Percentiles rank a stretch among this genome's conserved stretches.
Evolutionary conservation across 1,284 basidiomycete genomes (phyloP).

Genomic region (Papiliotrema laurentii): DNA sequence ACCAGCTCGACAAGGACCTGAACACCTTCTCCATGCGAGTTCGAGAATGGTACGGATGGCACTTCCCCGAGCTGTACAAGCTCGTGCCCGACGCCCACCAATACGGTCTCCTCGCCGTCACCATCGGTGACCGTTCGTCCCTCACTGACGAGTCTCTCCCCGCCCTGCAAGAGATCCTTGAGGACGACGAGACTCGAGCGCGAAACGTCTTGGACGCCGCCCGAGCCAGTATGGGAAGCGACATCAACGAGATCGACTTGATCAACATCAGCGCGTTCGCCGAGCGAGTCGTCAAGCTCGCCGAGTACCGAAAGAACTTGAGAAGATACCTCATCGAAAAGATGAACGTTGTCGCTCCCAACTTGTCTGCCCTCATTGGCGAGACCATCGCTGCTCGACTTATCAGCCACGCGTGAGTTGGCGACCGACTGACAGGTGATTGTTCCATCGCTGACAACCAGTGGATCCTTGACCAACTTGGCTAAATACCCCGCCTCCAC

Average conservation of each 20-base stretch:
- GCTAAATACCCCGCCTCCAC: slow-evolving; percentile 99
- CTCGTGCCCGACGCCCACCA: slow-evolving; percentile 93
- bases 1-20: slow-evolving; percentile 99
- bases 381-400: slow-evolving; percentile 92
- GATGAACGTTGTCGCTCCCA: slow-evolving; percentile 97
- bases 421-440: neutral
- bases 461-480: slow-evolving; percentile 89
- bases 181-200: slow-evolving; percentile 79
- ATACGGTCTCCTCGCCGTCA: slow-evolving; percentile 81
- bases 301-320: slow-evolving; percentile 90
- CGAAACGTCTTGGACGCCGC: slow-evolving; percentile 94
- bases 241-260: slow-evolving; percentile 89
- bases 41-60: slow-evolving; percentile 99
- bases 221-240: slow-evolving; percentile 90
- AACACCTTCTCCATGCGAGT: slow-evolving; percentile 99
- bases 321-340: slow-evolving; percentile 89
- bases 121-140: slow-evolving; percentile 80
- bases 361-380: slow-evolving; percentile 87
- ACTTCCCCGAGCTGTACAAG: slow-evolving; percentile 95
- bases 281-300: slow-evolving; percentile 81
- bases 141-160: slow-evolving; percentile 63
- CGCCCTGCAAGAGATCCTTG: slow-evolving; percentile 76
- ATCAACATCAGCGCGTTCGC: slow-evolving; percentile 95
- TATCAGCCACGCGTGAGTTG: slow-evolving; percentile 78
- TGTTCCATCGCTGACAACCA: slow-evolving; percentile 6